These are phyloP conservation scores for Zoysia pacifica DNA, from an alignment of 176 grass and related monocot genomes.

Conservation along the genomic window DNA sequence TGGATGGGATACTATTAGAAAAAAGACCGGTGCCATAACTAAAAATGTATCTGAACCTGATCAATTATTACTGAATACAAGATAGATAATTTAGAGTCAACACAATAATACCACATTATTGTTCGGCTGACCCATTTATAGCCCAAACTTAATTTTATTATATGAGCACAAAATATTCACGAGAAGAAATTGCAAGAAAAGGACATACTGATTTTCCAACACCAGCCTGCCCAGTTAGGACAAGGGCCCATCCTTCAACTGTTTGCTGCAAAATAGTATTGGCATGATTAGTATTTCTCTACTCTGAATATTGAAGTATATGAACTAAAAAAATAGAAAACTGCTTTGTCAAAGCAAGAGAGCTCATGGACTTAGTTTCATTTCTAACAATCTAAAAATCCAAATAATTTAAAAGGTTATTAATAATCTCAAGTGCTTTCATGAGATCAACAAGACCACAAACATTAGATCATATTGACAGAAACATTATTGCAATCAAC, in stretches of 20 bases:
- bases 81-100: conserved; percentile 30
- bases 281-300: conserved; percentile 40
- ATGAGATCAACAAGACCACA: conserved; percentile 4
- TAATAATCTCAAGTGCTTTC: conserved; percentile 12
- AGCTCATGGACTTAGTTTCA: background rate
- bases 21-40: background rate
- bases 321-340: conserved; percentile 26
- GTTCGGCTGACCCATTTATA: background rate
- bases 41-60: background rate
- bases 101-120: background rate
- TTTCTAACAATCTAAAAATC: conserved; percentile 24
- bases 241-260: conserved; percentile 68
- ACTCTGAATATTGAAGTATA: conserved; percentile 26
- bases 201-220: conserved; percentile 87
- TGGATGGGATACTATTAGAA: background rate
- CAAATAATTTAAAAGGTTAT: background rate
- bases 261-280: conserved; percentile 50
- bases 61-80: background rate
- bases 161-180: conserved; percentile 6
- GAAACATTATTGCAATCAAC: conserved; percentile 4
- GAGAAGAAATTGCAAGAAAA: conserved; percentile 24
- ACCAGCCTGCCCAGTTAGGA: conserved; percentile 90
- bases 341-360: background rate
- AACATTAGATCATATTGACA: background rate
- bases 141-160: conserved; percentile 11